Evolutionary conservation across 2,329 filamentous ascomycete genomes (phyloP), one percentile per base, ranked within the genome.

Genomic region (Plectosphaerella sp.): DNA sequence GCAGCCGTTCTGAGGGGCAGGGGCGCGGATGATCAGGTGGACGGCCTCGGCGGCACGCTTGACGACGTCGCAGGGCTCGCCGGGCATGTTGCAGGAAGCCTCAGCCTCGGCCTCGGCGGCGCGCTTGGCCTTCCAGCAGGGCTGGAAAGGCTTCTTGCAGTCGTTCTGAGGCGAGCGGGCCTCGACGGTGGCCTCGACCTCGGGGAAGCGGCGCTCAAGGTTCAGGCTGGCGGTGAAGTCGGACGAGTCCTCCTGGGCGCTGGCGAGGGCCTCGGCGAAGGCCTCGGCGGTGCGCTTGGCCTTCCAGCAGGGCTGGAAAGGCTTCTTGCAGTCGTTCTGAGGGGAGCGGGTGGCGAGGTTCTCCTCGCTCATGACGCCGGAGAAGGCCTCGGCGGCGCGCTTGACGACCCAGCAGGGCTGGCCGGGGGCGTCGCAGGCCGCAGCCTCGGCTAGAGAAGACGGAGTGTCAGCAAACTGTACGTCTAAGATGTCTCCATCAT

Each of bases 121-220:
- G 49, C 72, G 67, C 59, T 67, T 67, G 53, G 71, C 72, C 57
- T 66, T 68, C 65, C 66, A 69, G 69, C 70, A 72, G 8, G 62
- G 53, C 58, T 66, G 59, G 45, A 69, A 66, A 25, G 63, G 64
- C 37, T 64, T 61, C 56, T 66, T 57, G 60, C 75, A 76, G 11
- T 25, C 22, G 37, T 41, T 18, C 18, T 48, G 18, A 7, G 36
- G 45, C 4, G 8, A 10, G 41, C 41, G 41, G 16, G n/a, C n/a
- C 5, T 9, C 15, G n/a, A 43, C 41, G 16, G 41, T 12, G n/a
- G 41, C 8, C 6, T 47, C 45, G 8, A 25, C 16, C 35, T 57
- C 52, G 24, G 53, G 54, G 57, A 65, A 64, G 51, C 59, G 49
- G 6, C 57, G 49, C 36, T 60, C 57, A 25, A 70, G 60, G 22